phyloP scores from a whole-genome alignment of 176 grass and related monocot genomes.

The Elaeis guineensis region DNA sequence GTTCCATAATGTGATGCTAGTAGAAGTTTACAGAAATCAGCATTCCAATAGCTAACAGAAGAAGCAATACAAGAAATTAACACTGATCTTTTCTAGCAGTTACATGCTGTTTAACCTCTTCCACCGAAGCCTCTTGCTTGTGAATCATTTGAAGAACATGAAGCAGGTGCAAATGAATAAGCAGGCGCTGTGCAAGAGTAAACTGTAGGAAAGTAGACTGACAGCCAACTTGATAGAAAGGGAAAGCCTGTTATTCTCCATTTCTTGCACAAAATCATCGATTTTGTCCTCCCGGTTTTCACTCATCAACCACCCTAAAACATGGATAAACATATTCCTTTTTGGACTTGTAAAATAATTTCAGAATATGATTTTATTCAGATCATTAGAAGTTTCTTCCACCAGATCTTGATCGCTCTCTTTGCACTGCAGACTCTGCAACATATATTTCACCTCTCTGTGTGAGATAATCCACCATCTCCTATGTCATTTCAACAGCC shows the following conservation, averaged over 20 bases:
- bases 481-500: slow-evolving; percentile 34
- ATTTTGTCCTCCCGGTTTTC: slow-evolving; percentile 72
- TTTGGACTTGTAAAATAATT: slow-evolving; percentile 54
- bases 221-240: slow-evolving; percentile 69
- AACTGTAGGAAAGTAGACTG: slow-evolving; percentile 56
- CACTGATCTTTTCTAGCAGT: slow-evolving; percentile 72
- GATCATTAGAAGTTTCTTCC: slow-evolving; percentile 33
- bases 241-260: slow-evolving; percentile 46
- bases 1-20: too few relatives aligned
- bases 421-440: slow-evolving; percentile 22
- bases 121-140: slow-evolving; percentile 39
- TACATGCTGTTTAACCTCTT: slow-evolving; percentile 57
- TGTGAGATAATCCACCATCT: slow-evolving; percentile 54
- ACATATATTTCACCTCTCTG: slow-evolving; percentile 44
- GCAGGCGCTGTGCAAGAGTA: slow-evolving; percentile 58
- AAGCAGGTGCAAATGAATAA: slow-evolving; percentile 53
- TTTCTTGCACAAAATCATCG: slow-evolving; percentile 49
- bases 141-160: slow-evolving; percentile 47
- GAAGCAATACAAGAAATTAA: neutral
- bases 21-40: too few relatives aligned
- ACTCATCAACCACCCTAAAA: slow-evolving; percentile 70
- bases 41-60: neutral
- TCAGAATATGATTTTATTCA: slow-evolving; percentile 43
- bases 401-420: slow-evolving; percentile 22
- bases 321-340: slow-evolving; percentile 62